Conservation (phyloP, 2,329 filamentous ascomycete species). For the Dothistroma septosporum region DNA sequence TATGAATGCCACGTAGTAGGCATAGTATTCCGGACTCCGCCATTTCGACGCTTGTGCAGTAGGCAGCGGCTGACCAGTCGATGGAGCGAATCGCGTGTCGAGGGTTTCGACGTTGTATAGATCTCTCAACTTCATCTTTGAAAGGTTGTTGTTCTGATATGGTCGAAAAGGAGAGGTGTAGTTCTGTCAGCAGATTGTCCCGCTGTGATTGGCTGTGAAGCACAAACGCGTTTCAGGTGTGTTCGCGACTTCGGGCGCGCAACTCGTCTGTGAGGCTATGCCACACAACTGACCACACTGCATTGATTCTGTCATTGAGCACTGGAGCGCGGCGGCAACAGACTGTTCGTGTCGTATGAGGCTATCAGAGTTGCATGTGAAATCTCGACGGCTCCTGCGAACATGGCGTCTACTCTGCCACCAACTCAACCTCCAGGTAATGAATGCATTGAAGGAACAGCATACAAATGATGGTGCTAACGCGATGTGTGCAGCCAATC, state of each 20-base stretch:
- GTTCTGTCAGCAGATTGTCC: not conserved
- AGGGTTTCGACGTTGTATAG: conserved; percentile 64
- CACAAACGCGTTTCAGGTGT: conserved; percentile 1
- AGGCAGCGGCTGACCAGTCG: conserved; percentile 41
- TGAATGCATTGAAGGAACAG: conserved; percentile 21
- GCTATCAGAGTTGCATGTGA: not conserved
- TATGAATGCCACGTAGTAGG: conserved; percentile 70
- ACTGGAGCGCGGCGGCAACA: not conserved
- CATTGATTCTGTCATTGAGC: not conserved
- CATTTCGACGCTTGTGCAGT: conserved; percentile 62
- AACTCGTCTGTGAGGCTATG: not conserved
- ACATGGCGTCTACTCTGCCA: conserved; percentile 26
- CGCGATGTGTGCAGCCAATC: conserved; percentile 1
- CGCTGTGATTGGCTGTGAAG: not conserved
- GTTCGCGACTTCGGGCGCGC: conserved; percentile 1
- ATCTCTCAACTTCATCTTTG: conserved; percentile 17
- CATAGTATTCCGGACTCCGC: conserved; percentile 78
- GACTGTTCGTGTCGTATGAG: not conserved
- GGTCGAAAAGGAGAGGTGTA: conserved; percentile 4
- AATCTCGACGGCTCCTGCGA: not conserved
- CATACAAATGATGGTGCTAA: not conserved
- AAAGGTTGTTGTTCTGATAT: conserved; percentile 2
- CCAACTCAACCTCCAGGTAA: conserved; percentile 37
- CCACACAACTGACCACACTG: not conserved
- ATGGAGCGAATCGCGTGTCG: conserved; percentile 69